Percentiles rank a stretch among this genome's conserved stretches.
These are phyloP conservation scores for Russula emetica DNA, from an alignment of 768 basidiomycete genomes.

Conservation along the genomic window DNA sequence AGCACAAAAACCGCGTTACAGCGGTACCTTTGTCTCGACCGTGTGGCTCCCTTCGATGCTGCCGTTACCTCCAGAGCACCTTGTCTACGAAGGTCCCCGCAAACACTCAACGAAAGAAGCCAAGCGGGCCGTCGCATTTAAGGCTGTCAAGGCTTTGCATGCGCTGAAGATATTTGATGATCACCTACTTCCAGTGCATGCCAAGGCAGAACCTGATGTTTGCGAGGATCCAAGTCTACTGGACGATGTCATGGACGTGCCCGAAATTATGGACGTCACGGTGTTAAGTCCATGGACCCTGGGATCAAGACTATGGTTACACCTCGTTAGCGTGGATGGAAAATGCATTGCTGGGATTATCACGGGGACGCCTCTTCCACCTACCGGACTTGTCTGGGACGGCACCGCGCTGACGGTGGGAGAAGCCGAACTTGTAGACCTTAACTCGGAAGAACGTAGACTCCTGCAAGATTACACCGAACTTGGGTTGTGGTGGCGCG, in stretches of 20 bases:
- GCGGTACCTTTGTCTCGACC: slow-evolving; percentile 52
- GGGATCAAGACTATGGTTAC: slow-evolving; percentile 56
- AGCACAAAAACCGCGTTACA: slow-evolving; percentile 54
- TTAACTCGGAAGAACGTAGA: slow-evolving; percentile 44
- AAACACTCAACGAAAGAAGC: slow-evolving; percentile 74
- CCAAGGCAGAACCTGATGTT: slow-evolving; percentile 45
- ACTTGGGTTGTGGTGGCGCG: slow-evolving; percentile 55
- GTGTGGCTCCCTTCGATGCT: slow-evolving; percentile 66
- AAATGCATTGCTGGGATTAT: slow-evolving; percentile 55
- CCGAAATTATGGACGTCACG: slow-evolving; percentile 52
- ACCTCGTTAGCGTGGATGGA: slow-evolving; percentile 53
- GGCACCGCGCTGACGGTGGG: slow-evolving; percentile 38
- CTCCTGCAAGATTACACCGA: slow-evolving; percentile 65
- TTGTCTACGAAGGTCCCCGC: slow-evolving; percentile 55
- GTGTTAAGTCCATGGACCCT: slow-evolving; percentile 68
- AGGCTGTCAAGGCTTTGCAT: slow-evolving; percentile 66
- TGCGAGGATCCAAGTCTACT: slow-evolving; percentile 51
- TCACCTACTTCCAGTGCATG: slow-evolving; percentile 68
- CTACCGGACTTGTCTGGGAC: slow-evolving; percentile 41
- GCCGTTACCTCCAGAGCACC: slow-evolving; percentile 51
- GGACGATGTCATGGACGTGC: slow-evolving; percentile 43
- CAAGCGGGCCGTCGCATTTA: slow-evolving; percentile 76
- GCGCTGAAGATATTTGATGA: slow-evolving; percentile 76
- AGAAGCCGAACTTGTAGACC: slow-evolving; percentile 37
- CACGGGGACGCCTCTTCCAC: slow-evolving; percentile 55